Percentiles rank a stretch among this genome's conserved stretches.
Conservation (phyloP, 495 filamentous ascomycete genomes). For the Aspergillus leporis region DNA sequence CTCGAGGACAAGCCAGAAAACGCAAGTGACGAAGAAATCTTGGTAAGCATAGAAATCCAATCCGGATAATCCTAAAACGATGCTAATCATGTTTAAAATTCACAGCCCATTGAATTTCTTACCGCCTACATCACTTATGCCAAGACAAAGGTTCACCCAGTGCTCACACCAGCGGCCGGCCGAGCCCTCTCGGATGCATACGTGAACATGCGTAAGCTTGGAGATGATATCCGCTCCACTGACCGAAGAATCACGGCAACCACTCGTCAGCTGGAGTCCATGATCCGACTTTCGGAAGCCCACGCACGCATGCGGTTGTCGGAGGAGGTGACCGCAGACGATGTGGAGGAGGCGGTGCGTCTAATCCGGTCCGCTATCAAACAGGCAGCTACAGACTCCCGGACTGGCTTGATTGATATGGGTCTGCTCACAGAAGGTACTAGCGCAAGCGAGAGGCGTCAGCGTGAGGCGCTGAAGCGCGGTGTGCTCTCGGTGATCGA, state of each 20-base stretch:
- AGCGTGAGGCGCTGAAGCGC: slow-evolving; percentile 81
- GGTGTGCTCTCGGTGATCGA: slow-evolving; percentile 74
- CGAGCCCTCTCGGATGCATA: slow-evolving; percentile 82
- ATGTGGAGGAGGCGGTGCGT: slow-evolving; percentile 89
- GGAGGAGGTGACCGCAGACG: slow-evolving; percentile 68
- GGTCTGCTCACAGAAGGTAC: slow-evolving; percentile 89
- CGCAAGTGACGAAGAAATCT: slow-evolving; percentile 70
- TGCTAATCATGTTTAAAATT: slow-evolving; percentile 10
- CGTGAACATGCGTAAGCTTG: slow-evolving; percentile 93
- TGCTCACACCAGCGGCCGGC: slow-evolving; percentile 72
- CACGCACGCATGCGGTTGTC: slow-evolving; percentile 97
- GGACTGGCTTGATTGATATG: slow-evolving; percentile 97
- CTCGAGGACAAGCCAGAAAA: slow-evolving; percentile 89
- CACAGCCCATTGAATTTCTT: slow-evolving; percentile 86
- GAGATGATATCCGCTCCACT: slow-evolving; percentile 87
- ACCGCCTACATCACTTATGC: slow-evolving; percentile 98
- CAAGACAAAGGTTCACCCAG: slow-evolving; percentile 80
- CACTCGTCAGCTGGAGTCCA: slow-evolving; percentile 91
- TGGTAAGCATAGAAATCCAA: slow-evolving; percentile 57
- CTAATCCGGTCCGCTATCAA: slow-evolving; percentile 95
- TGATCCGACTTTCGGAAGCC: slow-evolving; percentile 94
- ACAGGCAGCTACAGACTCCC: slow-evolving; percentile 87
- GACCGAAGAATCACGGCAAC: slow-evolving; percentile 98
- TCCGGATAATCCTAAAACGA: background rate
- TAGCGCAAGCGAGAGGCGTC: slow-evolving; percentile 75